Evolutionary conservation across 768 basidiomycete species (phyloP).

Genomic region (Tricholomella constricta): DNA sequence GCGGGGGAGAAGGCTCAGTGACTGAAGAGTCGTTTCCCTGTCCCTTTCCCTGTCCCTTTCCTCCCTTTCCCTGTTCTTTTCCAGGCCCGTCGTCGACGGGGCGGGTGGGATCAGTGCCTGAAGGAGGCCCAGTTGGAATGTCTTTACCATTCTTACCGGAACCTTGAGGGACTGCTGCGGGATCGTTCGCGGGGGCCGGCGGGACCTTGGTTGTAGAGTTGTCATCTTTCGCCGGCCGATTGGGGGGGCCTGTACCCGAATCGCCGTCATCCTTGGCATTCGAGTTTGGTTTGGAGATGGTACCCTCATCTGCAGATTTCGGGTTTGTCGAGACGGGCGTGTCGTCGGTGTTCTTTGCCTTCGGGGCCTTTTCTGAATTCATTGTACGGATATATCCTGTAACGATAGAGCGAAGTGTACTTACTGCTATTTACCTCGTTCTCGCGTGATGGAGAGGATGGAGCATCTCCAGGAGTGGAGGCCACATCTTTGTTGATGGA

Average conservation of each 20-base stretch:
- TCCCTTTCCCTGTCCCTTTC: background rate
- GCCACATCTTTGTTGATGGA: background rate
- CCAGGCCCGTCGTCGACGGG: background rate
- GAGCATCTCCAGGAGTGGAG: background rate
- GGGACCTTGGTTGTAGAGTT: too few relatives aligned
- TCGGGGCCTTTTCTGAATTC: background rate
- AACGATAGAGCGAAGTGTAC: background rate
- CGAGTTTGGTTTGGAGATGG: background rate
- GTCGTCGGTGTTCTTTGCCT: background rate
- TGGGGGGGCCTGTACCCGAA: background rate
- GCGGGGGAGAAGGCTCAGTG: too few relatives aligned
- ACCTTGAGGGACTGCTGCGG: background rate
- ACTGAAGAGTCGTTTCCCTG: background rate
- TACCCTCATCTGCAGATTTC: background rate
- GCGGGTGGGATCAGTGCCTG: background rate
- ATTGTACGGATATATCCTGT: background rate
- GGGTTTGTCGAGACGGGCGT: background rate
- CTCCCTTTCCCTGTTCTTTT: too few relatives aligned
- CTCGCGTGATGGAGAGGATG: background rate
- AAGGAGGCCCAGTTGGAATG: background rate
- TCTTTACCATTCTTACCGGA: background rate
- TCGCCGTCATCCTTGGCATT: background rate
- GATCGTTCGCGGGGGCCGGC: background rate
- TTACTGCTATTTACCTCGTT: background rate
- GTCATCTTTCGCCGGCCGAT: background rate